phyloP scores from a whole-genome alignment of 2,329 filamentous ascomycete genomes.

The Leptographium flavum region DNA sequence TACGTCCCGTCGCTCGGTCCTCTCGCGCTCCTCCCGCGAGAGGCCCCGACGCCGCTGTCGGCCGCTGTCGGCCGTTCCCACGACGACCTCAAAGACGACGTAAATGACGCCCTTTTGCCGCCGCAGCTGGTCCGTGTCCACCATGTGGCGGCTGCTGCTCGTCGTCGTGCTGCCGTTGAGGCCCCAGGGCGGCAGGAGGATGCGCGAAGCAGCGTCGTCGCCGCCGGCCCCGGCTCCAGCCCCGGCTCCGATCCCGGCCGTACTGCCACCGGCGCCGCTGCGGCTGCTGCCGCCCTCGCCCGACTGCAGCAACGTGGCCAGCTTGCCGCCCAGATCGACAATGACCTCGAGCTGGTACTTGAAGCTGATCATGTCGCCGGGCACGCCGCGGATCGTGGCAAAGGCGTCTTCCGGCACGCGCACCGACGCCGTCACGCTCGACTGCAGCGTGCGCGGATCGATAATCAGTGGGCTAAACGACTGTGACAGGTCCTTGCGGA shows the following conservation, averaged over 20 bases:
- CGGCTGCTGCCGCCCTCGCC: slow-evolving; percentile 19
- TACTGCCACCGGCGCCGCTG: background rate
- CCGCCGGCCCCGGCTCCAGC: background rate
- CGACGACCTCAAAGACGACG: slow-evolving; percentile 70
- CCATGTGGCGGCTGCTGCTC: slow-evolving; percentile 35
- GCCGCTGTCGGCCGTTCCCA: slow-evolving; percentile 72
- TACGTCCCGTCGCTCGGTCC: background rate
- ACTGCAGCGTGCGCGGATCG: slow-evolving; percentile 62
- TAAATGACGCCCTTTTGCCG: slow-evolving; percentile 87
- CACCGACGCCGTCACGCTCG: slow-evolving; percentile 69
- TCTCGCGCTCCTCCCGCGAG: background rate
- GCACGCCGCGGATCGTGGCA: slow-evolving; percentile 79
- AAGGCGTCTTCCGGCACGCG: slow-evolving; percentile 83
- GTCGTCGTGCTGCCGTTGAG: slow-evolving; percentile 2
- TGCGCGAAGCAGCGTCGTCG: background rate
- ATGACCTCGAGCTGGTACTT: slow-evolving; percentile 89
- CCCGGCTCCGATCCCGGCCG: slow-evolving; percentile 13
- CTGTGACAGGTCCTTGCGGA: slow-evolving; percentile 87
- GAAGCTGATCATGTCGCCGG: slow-evolving; percentile 89
- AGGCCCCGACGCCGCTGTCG: slow-evolving; percentile 26
- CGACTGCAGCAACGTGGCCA: slow-evolving; percentile 58
- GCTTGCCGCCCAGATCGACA: slow-evolving; percentile 77
- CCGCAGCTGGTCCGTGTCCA: slow-evolving; percentile 75
- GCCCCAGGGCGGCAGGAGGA: slow-evolving; percentile 2
- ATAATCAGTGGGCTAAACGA: slow-evolving; percentile 79